Evolutionary conservation across 306 rosid genomes (phyloP).

Genomic region (Hippophae tibetana): DNA sequence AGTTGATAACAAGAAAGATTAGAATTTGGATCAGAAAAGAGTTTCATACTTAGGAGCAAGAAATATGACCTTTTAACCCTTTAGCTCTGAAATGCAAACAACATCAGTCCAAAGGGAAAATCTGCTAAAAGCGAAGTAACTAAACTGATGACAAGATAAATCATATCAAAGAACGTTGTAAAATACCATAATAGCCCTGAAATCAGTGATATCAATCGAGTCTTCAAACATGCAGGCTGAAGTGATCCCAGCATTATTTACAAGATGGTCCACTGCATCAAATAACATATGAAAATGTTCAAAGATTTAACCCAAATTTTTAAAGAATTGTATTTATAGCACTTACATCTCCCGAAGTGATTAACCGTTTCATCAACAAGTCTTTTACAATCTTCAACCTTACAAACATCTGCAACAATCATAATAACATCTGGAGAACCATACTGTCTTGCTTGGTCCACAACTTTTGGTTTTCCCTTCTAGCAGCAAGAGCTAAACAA

Average conservation of each 20-base stretch:
- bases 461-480: constrained; percentile 39
- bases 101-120: too few relatives aligned
- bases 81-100: too few relatives aligned
- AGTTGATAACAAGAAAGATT: too few relatives aligned
- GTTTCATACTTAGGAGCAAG: too few relatives aligned
- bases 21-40: too few relatives aligned
- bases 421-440: constrained; percentile 51
- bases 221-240: constrained; percentile 40
- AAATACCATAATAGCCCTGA: constrained; percentile 51
- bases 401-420: constrained; percentile 52
- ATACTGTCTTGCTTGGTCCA: constrained; percentile 25
- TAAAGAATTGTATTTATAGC: neutral
- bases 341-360: constrained; percentile 39
- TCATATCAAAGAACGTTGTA: too few relatives aligned
- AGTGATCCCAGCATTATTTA: constrained; percentile 55
- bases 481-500: constrained; percentile 39
- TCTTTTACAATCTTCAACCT: constrained; percentile 35
- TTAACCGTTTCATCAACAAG: constrained; percentile 44
- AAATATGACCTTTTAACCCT: too few relatives aligned
- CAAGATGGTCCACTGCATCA: constrained; percentile 67
- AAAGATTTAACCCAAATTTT: neutral
- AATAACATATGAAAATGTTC: neutral
- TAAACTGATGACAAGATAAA: too few relatives aligned
- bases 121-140: too few relatives aligned
- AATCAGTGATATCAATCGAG: constrained; percentile 28